Evolutionary conservation across 2,329 filamentous ascomycete genomes (phyloP).

Genomic region (Colletotrichum filicis): DNA sequence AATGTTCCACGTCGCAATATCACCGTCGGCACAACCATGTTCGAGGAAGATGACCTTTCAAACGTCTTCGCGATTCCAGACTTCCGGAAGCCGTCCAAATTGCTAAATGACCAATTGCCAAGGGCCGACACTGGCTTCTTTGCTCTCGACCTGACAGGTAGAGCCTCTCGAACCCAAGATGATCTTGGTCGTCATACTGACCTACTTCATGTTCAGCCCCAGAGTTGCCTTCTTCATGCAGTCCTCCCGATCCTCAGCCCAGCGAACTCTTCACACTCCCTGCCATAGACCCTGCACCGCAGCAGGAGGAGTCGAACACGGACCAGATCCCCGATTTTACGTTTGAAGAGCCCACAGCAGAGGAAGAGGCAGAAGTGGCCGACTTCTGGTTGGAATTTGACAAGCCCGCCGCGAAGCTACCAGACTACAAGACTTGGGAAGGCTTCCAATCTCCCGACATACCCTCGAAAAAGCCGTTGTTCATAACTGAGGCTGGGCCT

Average conservation of each 20-base stretch:
- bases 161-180: slow-evolving; percentile 39
- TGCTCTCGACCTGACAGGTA: slow-evolving; percentile 49
- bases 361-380: not conserved
- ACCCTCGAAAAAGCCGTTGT: slow-evolving; percentile 55
- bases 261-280: slow-evolving; percentile 58
- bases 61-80: slow-evolving; percentile 73
- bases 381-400: slow-evolving; percentile 62
- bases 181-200: not conserved
- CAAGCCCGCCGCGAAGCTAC: slow-evolving; percentile 41
- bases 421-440: slow-evolving; percentile 76
- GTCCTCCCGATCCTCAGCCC: slow-evolving; percentile 26
- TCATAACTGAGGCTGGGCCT: slow-evolving; percentile 77
- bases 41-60: slow-evolving; percentile 55
- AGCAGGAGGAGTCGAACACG: slow-evolving; percentile 36
- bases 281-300: slow-evolving; percentile 16
- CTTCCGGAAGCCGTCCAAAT: slow-evolving; percentile 67
- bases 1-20: not conserved
- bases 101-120: slow-evolving; percentile 50
- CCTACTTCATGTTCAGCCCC: not conserved
- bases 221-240: slow-evolving; percentile 28
- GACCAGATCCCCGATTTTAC: not conserved
- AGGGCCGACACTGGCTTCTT: slow-evolving; percentile 54
- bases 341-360: slow-evolving; percentile 39
- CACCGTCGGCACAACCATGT: slow-evolving; percentile 43
- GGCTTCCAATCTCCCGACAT: slow-evolving; percentile 62